phyloP scores from a whole-genome alignment of 768 basidiomycete species.

The Auriscalpium microsporum region DNA sequence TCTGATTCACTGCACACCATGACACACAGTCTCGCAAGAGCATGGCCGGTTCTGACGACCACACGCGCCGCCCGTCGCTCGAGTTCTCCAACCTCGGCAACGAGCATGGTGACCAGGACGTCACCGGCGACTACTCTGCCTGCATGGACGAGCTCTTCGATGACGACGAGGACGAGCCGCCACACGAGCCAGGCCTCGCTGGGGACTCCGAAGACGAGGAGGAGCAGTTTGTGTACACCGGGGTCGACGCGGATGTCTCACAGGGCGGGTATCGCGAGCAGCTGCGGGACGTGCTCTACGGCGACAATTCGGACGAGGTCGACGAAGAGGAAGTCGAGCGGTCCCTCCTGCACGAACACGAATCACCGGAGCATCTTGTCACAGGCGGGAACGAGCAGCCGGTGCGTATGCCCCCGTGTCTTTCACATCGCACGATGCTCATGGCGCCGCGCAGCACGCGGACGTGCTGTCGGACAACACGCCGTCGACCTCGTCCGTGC shows the following conservation, averaged over 20 bases:
- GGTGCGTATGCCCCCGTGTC: slow-evolving; percentile 24
- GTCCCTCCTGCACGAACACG: slow-evolving; percentile 31
- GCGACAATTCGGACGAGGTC: slow-evolving; percentile 65
- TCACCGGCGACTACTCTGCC: slow-evolving; percentile 51
- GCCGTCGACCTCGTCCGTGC: slow-evolving; percentile 29
- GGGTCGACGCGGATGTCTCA: slow-evolving; percentile 48
- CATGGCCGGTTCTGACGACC: not conserved
- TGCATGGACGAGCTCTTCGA: slow-evolving; percentile 63
- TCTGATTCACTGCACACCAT: too few relatives aligned
- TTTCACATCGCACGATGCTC: slow-evolving; percentile 18
- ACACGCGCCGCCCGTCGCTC: slow-evolving; percentile 14
- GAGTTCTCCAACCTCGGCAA: slow-evolving; percentile 30
- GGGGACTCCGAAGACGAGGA: slow-evolving; percentile 31
- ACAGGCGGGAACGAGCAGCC: slow-evolving; percentile 3
- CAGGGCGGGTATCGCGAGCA: slow-evolving; percentile 55
- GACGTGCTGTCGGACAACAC: slow-evolving; percentile 22
- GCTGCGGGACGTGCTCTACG: slow-evolving; percentile 64
- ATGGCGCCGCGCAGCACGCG: slow-evolving; percentile 23
- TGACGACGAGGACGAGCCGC: slow-evolving; percentile 22
- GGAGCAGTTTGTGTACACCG: slow-evolving; percentile 64
- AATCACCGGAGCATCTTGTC: not conserved
- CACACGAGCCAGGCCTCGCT: slow-evolving; percentile 6
- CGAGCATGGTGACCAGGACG: slow-evolving; percentile 35
- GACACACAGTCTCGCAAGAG: too few relatives aligned
- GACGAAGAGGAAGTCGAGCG: slow-evolving; percentile 40